Evolutionary conservation across 1,284 basidiomycete genomes (phyloP), one percentile per base, ranked within the genome.

Genomic region (Stereum hirsutum): DNA sequence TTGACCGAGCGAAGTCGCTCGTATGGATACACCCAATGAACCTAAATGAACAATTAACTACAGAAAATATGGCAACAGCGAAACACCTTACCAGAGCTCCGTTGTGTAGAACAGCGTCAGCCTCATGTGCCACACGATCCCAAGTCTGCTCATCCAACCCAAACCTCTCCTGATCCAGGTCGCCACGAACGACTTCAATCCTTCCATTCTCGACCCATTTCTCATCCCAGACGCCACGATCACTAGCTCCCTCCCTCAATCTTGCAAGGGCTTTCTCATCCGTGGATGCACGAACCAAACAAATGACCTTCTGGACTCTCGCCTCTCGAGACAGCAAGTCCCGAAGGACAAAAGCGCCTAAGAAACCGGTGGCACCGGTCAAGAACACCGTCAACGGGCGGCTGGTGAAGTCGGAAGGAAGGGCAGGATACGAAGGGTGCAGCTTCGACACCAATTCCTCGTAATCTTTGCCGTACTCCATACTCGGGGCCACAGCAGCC

Each of bases 21-120:
- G 65, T 99, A 99, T 0, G 94, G 92, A 63, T 98, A 99, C 2
- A 99, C 91, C 96, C 96, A 99, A 60, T 99, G 96, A 12, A 99
- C 89, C 89, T 90, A 49, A 36, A 26, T 45, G 23, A 40, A 15
- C 38, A 33, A 19, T 30, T 17, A 21, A 42, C 45, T 36, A 23
- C 30, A 34, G 10, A 38, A 14, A 35, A 28, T 23, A 25, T 5
- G 41, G 4, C 10, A 33, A 10, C 11, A 26, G 20, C 12, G 14
- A 27, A 41, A 30, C 17, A 14, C 67, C 84, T 51, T 53, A 92
- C 96, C 59, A 99, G 66, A 19, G 96, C 96, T 36, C 96, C 96
- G 56, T 99, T 99, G 62, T 99, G 96, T 44, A 99, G 60, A 24
- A 99, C 72, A 1, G 81, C 81, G 58, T 98, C 93, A 0, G 84